A percentile compares a stretch with the other conserved stretches of the same genome.
phyloP scores from a whole-genome alignment of 768 basidiomycete species.

The Lentinus brumalis region DNA sequence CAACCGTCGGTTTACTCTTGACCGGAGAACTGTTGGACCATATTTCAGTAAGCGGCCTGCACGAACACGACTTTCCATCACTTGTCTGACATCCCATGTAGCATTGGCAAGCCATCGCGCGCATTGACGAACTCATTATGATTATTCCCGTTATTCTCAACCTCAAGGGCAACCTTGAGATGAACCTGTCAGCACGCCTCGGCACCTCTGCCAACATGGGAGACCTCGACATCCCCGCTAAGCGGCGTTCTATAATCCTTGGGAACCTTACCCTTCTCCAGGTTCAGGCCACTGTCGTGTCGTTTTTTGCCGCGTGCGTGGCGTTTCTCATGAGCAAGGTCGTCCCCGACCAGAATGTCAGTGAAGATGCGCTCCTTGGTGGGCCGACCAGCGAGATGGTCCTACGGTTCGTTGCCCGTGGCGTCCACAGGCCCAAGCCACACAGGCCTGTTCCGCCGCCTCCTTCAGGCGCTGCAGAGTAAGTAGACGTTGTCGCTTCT shows the following conservation, averaged over 20 bases:
- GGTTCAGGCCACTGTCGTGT: constrained; percentile 90
- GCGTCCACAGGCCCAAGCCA: constrained; percentile 17
- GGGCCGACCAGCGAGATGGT: background rate
- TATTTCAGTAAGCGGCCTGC: constrained; percentile 64
- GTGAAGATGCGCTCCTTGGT: constrained; percentile 15
- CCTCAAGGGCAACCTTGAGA: constrained; percentile 97
- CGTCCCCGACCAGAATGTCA: constrained; percentile 41
- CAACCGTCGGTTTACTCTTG: constrained; percentile 81
- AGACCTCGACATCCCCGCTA: constrained; percentile 73
- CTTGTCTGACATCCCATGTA: constrained; percentile 29
- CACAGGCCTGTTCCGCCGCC: constrained; percentile 12
- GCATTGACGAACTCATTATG: constrained; percentile 94
- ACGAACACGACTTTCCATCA: background rate
- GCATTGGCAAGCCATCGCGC: constrained; percentile 88
- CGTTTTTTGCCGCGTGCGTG: constrained; percentile 80
- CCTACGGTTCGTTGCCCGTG: background rate
- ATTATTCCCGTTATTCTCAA: constrained; percentile 94
- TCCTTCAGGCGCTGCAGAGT: constrained; percentile 38
- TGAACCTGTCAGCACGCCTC: constrained; percentile 96
- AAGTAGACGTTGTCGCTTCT: constrained; percentile 9
- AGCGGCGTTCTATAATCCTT: constrained; percentile 64
- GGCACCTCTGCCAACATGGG: constrained; percentile 95
- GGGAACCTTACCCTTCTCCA: constrained; percentile 89
- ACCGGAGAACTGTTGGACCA: constrained; percentile 89
- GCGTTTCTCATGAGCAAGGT: constrained; percentile 72